These are phyloP conservation scores for Nigrospora osmanthi DNA, from an alignment of 2,329 filamentous ascomycete genomes.

Conservation along the genomic window DNA sequence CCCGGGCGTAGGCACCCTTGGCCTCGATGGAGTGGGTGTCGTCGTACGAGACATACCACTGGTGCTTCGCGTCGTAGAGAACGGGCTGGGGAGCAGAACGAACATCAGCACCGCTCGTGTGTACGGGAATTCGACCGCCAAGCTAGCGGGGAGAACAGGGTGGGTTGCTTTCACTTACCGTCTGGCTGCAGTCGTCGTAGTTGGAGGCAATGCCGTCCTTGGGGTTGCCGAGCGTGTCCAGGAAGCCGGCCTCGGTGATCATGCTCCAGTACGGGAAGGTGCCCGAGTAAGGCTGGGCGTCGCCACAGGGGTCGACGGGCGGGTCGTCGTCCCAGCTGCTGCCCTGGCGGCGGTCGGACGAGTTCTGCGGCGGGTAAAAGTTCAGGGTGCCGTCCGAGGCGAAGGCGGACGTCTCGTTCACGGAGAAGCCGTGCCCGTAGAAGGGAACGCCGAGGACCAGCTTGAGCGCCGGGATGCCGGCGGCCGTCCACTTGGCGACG, in stretches of 20 bases:
- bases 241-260: slow-evolving; percentile 7
- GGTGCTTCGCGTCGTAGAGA: slow-evolving; percentile 3
- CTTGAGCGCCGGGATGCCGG: slow-evolving; percentile 8
- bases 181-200: slow-evolving; percentile 8
- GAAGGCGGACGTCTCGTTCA: slow-evolving; percentile 6
- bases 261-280: slow-evolving; percentile 8
- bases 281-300: slow-evolving; percentile 5
- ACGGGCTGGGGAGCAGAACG: slow-evolving; percentile 2
- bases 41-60: slow-evolving; percentile 9
- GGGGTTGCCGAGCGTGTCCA: slow-evolving; percentile 6
- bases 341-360: slow-evolving; percentile 7
- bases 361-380: slow-evolving; percentile 9
- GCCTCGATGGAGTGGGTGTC: slow-evolving; percentile 4
- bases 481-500: slow-evolving; percentile 6
- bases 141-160: too few species aligned
- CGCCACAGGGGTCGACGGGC: slow-evolving; percentile 6
- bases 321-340: slow-evolving; percentile 11
- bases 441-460: slow-evolving; percentile 6
- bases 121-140: too few species aligned
- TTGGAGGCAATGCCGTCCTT: slow-evolving; percentile 1
- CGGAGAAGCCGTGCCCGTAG: slow-evolving; percentile 10
- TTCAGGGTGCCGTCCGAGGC: slow-evolving; percentile 1
- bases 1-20: slow-evolving; percentile 8
- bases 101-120: not conserved
- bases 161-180: slow-evolving; percentile 2